Conservation (phyloP, 192 early-diverging fungal genomes). For the Umbelopsis isabellina region DNA sequence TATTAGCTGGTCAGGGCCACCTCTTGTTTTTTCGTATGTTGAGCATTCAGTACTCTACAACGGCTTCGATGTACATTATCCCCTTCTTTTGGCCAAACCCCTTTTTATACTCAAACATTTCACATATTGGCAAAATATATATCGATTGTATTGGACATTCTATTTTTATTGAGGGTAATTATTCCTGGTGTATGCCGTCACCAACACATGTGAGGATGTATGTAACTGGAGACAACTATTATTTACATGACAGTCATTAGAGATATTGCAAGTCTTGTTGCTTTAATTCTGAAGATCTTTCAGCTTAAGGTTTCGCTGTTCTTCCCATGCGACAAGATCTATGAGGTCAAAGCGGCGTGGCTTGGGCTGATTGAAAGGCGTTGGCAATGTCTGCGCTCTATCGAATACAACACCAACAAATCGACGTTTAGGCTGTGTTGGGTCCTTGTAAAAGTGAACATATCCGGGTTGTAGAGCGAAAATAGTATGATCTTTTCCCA, state of each 20-base stretch:
- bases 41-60: not conserved
- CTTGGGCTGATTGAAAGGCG: constrained; percentile 61
- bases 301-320: not conserved
- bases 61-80: constrained; percentile 4
- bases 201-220: not conserved
- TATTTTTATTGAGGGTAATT: constrained; percentile 8
- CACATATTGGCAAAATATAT: not conserved
- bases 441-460: constrained; percentile 76
- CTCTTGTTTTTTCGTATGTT: not conserved
- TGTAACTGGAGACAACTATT: not conserved
- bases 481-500: constrained; percentile 81
- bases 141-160: not conserved
- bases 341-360: constrained; percentile 71
- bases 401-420: constrained; percentile 69
- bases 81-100: not conserved
- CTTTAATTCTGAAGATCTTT: constrained; percentile 2
- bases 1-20: constrained; percentile 8
- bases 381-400: constrained; percentile 66
- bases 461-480: constrained; percentile 73
- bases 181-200: constrained; percentile 12
- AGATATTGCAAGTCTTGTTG: not conserved
- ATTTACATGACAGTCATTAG: constrained; percentile 20
- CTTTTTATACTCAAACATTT: not conserved
- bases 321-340: constrained; percentile 40
- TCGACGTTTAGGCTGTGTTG: constrained; percentile 61